Base-by-base conservation (phyloP, 441 rosid genomes). In the Flueggea neowawraea region DNA sequence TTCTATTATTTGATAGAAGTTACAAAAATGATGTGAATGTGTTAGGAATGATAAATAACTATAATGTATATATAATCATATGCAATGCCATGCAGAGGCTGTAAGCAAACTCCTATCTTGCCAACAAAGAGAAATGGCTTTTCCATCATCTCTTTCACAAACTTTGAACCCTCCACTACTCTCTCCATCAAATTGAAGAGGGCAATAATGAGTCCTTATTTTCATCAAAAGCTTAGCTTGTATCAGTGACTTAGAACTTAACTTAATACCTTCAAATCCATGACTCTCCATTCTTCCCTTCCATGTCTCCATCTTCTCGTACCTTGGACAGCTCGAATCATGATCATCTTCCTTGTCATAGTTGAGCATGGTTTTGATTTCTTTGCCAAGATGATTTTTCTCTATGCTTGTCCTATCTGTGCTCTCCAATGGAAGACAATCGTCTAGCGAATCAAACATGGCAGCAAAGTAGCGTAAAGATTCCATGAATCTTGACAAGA, bases 381-480 rank as follows among this genome's bases (percentile, higher is more conserved):
- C 82, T 55, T 77, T 82, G 4, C 93, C 93, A 0, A 86, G 73
- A 52, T 77, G 80, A 58, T 80, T 80, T 80, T 74, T 86, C 83
- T 86, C 93, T 2, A 86, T 82, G 55, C 78, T 66, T 16, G 78
- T 58, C 39, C 93, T 67, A 57, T 86, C 82, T 1, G 57, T 5
- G 68, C 93, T 86, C 22, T 82, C 88, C 52, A 66, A 51, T 0
- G 89, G 89, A 2, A 86, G 78, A 43, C 83, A 82, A 61, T 86
- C 88, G 12, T 84, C 88, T 45, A 86, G 53, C 0, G 93, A 86
- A 73, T 84, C 93, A 10, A 82, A 86, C 84, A 86, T 84, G 39
- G 92, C 92, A 0, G 89, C 86, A 13, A 77, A 82, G 53, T 80
- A 80, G 62, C 84, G 93, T 7, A 86, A 22, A 28, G 86, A 84